Evolutionary conservation across 2,329 filamentous ascomycete genomes (phyloP), one percentile per base, ranked within the genome.

Genomic region (Aureobasidium zeae): DNA sequence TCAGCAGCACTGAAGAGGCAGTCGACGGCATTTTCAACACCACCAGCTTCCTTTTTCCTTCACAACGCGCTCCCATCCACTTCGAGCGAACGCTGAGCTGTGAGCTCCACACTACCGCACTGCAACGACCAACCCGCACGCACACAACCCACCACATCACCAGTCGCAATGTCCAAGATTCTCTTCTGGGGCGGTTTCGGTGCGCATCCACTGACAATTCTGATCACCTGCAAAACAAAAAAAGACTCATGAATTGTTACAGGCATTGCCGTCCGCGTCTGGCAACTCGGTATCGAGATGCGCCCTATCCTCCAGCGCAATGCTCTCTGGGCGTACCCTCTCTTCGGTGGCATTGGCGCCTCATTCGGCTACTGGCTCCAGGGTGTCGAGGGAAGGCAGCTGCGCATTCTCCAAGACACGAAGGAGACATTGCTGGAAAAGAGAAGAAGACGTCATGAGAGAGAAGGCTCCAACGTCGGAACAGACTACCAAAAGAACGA

Each of bases 271-370:
- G 83, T 88, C 61, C 85, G 89, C 57, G 77, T 91, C 67, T 95
- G 88, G 86, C 91, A 96, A 68, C 81, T 98, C 63, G 91, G 89
- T 60, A 91, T 98, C 64, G 87, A 98, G 72, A 94, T 94, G 87
- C 86, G 88, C 51, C 91, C 89, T 41, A 81, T 95, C 66, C 86
- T 96, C 75, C 81, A 83, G 68, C 78, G 74, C 59, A 74, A 82
- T 62, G 83, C 83, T 44, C 77, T 94, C 58, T 93, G 86, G 83
- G 86, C 79, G 39, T 98, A 94, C 71, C 91, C 91, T 44, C 68
- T 89, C 55, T 98, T 91, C 67, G 88, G 81, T 47, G 76, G 76
- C 55, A 77, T 86, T 51, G 88, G 88, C 56, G 88, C 81, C 55
- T 86, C 83, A 67, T 95, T 96, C 68, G 91, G 91, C 55, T 95